Conservation (phyloP, 306 rosid species). For the Senna tora region DNA sequence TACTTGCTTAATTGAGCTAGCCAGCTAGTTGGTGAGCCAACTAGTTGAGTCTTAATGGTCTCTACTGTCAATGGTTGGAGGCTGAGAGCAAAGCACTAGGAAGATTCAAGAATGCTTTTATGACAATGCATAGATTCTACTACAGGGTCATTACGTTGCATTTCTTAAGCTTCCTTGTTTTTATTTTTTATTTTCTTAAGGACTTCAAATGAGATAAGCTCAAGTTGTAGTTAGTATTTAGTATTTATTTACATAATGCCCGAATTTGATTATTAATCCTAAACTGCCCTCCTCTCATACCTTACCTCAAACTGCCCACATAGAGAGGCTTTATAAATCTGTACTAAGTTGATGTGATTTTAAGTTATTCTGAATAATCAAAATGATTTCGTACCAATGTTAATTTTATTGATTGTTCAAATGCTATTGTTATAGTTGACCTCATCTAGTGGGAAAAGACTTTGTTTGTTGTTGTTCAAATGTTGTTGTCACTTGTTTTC, state of each 20-base stretch:
- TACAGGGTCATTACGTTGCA: not conserved
- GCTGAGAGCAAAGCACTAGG: not conserved
- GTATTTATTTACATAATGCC: not conserved
- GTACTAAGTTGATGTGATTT: not conserved
- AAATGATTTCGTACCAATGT: slow-evolving; percentile 2
- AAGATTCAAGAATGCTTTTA: not conserved
- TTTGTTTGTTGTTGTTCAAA: too few relatives aligned
- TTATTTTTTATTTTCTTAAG: not conserved
- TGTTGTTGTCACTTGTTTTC: not conserved
- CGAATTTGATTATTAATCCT: not conserved
- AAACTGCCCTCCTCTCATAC: not conserved
- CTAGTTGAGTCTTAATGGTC: not conserved
- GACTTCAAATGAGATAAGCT: not conserved
- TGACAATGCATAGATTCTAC: not conserved
- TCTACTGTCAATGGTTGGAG: not conserved
- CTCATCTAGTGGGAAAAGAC: too few relatives aligned
- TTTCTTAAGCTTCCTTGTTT: not conserved
- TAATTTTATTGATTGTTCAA: not conserved
- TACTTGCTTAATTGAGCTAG: not conserved
- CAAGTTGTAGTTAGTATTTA: not conserved
- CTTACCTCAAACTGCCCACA: not conserved
- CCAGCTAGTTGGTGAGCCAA: not conserved
- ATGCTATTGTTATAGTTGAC: too few relatives aligned
- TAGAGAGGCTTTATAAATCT: not conserved
- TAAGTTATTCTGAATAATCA: not conserved